A percentile compares a stretch with the other conserved stretches of the same genome.
phyloP scores from a whole-genome alignment of 2,329 filamentous ascomycete genomes.

The Neobulgaria alba region DNA sequence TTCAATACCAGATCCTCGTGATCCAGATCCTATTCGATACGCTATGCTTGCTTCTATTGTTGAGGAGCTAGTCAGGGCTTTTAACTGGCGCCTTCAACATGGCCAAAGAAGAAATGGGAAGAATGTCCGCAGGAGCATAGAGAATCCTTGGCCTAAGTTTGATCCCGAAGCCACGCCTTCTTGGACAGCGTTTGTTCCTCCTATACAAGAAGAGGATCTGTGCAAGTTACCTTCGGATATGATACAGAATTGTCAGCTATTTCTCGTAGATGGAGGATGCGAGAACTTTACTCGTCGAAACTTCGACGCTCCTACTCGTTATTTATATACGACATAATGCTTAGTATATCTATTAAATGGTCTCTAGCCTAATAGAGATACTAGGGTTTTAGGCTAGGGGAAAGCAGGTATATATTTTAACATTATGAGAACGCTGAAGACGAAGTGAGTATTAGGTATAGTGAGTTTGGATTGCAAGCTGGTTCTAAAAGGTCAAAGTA shows the following conservation, averaged over 20 bases:
- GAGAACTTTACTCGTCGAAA: constrained; percentile 4
- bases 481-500: too few relatives aligned
- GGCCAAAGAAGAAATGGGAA: constrained; percentile 18
- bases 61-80: constrained; percentile 22
- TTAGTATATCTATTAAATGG: too few relatives aligned
- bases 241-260: constrained; percentile 2
- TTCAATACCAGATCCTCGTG: constrained; percentile 22
- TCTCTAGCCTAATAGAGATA: too few relatives aligned
- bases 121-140: constrained; percentile 3
- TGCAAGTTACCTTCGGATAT: neutral
- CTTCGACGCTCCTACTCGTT: constrained; percentile 3
- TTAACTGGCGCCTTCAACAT: constrained; percentile 23
- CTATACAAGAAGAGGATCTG: neutral
- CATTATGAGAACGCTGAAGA: too few relatives aligned
- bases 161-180: constrained; percentile 2
- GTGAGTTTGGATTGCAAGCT: too few relatives aligned
- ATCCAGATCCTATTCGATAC: constrained; percentile 24
- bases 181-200: constrained; percentile 5
- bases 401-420: too few relatives aligned
- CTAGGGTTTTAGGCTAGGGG: too few relatives aligned
- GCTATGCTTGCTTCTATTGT: constrained; percentile 24
- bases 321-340: constrained; percentile 6
- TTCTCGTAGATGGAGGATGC: constrained; percentile 5
- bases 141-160: neutral
- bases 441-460: too few relatives aligned